Evolutionary conservation across 1,284 basidiomycete species (phyloP).

Genomic region (Xanthoconium separans): DNA sequence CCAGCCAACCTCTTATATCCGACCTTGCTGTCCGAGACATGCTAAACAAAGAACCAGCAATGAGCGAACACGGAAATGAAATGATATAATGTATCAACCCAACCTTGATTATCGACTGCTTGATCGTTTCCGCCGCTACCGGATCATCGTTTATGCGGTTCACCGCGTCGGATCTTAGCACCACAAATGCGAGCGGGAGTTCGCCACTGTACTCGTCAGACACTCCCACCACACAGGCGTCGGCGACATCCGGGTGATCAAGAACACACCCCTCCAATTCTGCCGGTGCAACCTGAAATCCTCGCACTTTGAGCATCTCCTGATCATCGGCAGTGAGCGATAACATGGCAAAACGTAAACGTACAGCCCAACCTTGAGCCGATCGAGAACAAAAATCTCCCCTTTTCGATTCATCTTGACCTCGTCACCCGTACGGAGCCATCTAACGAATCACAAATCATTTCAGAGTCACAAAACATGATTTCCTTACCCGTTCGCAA

Average conservation of each 20-base stretch:
- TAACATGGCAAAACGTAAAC: not conserved
- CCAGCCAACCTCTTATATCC: slow-evolving; percentile 70
- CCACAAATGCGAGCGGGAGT: slow-evolving; percentile 73
- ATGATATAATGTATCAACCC: not conserved
- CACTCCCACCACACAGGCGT: slow-evolving; percentile 69
- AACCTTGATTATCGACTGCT: slow-evolving; percentile 42
- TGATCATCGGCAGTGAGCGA: slow-evolving; percentile 17
- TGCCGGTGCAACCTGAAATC: slow-evolving; percentile 64
- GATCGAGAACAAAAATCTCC: slow-evolving; percentile 65
- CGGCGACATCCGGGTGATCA: slow-evolving; percentile 55
- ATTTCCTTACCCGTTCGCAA: slow-evolving; percentile 46
- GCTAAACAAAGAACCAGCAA: slow-evolving; percentile 36
- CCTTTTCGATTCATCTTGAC: slow-evolving; percentile 56
- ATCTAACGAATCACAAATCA: slow-evolving; percentile 45
- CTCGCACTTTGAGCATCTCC: slow-evolving; percentile 66
- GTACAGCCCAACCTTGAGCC: slow-evolving; percentile 53
- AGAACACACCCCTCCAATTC: slow-evolving; percentile 77
- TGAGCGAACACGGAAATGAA: not conserved
- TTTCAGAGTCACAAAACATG: not conserved
- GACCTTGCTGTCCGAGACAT: slow-evolving; percentile 68
- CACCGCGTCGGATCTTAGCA: slow-evolving; percentile 45
- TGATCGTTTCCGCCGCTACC: slow-evolving; percentile 40
- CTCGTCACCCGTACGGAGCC: slow-evolving; percentile 72
- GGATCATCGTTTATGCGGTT: slow-evolving; percentile 37
- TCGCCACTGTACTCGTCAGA: slow-evolving; percentile 81